A percentile compares a stretch with the other conserved stretches of the same genome.
These are phyloP conservation scores for Fagopyrum homotropicum DNA, from an alignment of 148 eudicot species.

Conservation along the genomic window DNA sequence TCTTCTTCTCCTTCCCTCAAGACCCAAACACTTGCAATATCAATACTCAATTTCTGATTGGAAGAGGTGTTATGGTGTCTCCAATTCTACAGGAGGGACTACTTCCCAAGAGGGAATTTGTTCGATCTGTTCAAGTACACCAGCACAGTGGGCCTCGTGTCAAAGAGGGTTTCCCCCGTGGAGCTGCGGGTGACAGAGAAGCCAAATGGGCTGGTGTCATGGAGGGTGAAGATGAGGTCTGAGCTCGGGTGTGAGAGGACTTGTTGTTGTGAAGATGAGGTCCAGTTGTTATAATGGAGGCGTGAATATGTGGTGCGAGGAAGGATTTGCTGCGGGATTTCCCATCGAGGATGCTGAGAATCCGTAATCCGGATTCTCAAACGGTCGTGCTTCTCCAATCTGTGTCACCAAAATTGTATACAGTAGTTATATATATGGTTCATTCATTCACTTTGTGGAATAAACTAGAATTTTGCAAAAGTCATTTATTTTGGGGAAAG, in stretches of 20 bases:
- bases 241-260: conserved; percentile 32
- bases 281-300: conserved; percentile 13
- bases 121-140: too few species aligned
- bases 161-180: conserved; percentile 40
- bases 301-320: not conserved
- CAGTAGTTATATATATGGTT: not conserved
- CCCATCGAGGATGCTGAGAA: conserved; percentile 52
- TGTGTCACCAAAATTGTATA: conserved; percentile 17
- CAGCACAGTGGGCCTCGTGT: conserved; percentile 12
- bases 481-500: too few species aligned
- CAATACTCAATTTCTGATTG: too few species aligned
- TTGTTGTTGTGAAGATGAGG: not conserved
- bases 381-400: conserved; percentile 48
- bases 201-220: conserved; percentile 55
- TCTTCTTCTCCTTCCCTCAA: too few species aligned
- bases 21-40: too few species aligned
- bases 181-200: conserved; percentile 62
- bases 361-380: conserved; percentile 58
- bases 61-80: too few species aligned
- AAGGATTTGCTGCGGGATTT: conserved; percentile 37
- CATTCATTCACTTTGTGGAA: too few species aligned
- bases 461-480: too few species aligned
- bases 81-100: too few species aligned
- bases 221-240: conserved; percentile 61
- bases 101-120: too few species aligned